phyloP scores from a whole-genome alignment of 2,329 filamentous ascomycete species.

The Talaromyces sp. region DNA sequence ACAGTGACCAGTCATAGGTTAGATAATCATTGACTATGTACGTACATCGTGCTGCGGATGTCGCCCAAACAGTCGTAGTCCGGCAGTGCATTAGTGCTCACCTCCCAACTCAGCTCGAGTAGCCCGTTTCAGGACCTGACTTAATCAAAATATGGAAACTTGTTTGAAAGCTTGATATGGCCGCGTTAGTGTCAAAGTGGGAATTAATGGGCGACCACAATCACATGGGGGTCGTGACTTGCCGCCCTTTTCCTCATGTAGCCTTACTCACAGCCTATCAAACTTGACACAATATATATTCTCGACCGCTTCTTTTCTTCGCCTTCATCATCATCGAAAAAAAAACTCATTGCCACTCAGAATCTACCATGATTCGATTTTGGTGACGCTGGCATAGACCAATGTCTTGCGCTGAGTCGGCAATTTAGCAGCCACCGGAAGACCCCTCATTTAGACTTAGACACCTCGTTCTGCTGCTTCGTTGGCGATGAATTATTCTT shows the following conservation, averaged over 20 bases:
- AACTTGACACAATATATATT: neutral
- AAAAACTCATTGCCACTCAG: neutral
- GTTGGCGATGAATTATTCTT: slow-evolving; percentile 56
- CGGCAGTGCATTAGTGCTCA: neutral
- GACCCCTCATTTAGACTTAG: neutral
- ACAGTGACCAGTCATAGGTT: too few species aligned
- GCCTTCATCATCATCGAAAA: neutral
- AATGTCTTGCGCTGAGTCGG: neutral
- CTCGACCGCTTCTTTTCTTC: neutral
- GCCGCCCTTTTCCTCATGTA: neutral
- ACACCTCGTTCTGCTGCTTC: neutral
- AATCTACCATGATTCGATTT: neutral
- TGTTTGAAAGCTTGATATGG: neutral
- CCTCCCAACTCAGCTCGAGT: neutral
- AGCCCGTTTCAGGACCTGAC: neutral
- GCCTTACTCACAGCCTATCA: neutral
- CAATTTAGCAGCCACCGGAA: neutral
- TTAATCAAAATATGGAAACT: neutral
- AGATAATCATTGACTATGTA: too few species aligned
- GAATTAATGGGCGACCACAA: neutral
- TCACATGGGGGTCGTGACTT: neutral
- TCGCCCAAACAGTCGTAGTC: neutral
- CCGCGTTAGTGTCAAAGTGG: neutral
- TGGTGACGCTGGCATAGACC: neutral
- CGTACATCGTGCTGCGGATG: too few species aligned